A percentile compares a stretch with the other conserved stretches of the same genome.
phyloP scores from a whole-genome alignment of 2,329 filamentous ascomycete genomes.

The Amphichorda felina region DNA sequence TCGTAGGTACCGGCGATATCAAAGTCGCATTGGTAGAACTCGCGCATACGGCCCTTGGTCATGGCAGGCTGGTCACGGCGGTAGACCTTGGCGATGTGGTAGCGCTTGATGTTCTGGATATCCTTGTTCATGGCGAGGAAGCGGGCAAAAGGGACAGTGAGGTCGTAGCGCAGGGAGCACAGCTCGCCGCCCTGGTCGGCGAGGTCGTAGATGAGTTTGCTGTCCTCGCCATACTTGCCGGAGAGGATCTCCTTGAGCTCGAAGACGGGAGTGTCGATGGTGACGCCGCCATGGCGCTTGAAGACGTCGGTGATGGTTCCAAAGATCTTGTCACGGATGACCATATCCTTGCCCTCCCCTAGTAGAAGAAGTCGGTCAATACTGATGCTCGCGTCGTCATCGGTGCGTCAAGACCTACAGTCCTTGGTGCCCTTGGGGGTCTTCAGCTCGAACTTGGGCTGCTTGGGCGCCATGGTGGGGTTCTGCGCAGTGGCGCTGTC shows the following conservation, averaged over 20 bases:
- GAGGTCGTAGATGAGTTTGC: slow-evolving; percentile 82
- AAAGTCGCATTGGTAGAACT: slow-evolving; percentile 97
- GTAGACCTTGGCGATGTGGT: slow-evolving; percentile 85
- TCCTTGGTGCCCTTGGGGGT: slow-evolving; percentile 87
- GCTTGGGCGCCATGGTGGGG: slow-evolving; percentile 24
- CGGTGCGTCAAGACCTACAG: slow-evolving; percentile 31
- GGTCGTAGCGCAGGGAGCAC: slow-evolving; percentile 67
- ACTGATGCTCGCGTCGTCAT: too few relatives aligned
- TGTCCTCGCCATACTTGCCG: slow-evolving; percentile 87
- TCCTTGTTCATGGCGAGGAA: slow-evolving; percentile 86
- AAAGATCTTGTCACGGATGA: slow-evolving; percentile 73
- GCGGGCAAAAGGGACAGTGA: slow-evolving; percentile 79
- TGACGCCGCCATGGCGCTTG: slow-evolving; percentile 70
- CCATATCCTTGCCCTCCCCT: slow-evolving; percentile 63
- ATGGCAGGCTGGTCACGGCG: slow-evolving; percentile 45
- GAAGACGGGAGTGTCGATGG: slow-evolving; percentile 75
- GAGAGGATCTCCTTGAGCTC: slow-evolving; percentile 78
- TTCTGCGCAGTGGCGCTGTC: not conserved
- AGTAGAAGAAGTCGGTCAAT: too few relatives aligned
- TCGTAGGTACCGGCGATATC: slow-evolving; percentile 86
- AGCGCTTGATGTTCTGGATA: slow-evolving; percentile 78
- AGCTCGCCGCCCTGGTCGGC: slow-evolving; percentile 76
- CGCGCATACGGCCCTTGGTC: slow-evolving; percentile 69
- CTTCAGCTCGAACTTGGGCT: slow-evolving; percentile 59
- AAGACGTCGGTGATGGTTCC: slow-evolving; percentile 65